Percentiles rank a stretch among this genome's conserved stretches.
Conservation (phyloP, 2,329 filamentous ascomycete genomes). For the Dothiorella sarmentorum region DNA sequence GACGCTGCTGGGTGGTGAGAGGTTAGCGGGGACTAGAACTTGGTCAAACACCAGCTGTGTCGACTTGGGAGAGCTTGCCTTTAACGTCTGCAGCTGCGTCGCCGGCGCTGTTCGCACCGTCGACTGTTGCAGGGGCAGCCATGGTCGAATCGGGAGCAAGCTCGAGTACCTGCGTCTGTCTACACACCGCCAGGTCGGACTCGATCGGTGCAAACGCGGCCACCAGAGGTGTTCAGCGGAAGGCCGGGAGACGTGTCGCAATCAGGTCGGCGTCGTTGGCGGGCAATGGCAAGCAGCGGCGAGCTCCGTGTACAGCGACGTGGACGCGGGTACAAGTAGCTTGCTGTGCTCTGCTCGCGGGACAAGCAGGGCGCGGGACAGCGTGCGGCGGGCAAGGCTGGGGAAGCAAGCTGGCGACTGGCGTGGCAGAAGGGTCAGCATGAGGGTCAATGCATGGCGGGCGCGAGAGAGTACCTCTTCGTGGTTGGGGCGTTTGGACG, state of each 20-base stretch:
- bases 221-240: background rate
- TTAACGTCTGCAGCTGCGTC: conserved; percentile 6
- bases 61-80: background rate
- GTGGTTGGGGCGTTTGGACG: conserved; percentile 5
- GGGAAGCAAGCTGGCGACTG: background rate
- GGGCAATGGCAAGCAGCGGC: background rate
- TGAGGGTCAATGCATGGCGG: conserved; percentile 10
- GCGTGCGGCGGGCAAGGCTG: background rate
- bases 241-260: background rate
- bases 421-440: conserved; percentile 5
- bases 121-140: conserved; percentile 14
- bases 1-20: background rate
- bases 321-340: conserved; percentile 3
- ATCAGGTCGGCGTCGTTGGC: background rate
- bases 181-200: conserved; percentile 7
- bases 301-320: conserved; percentile 2
- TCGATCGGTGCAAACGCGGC: background rate
- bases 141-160: background rate
- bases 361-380: conserved; percentile 6
- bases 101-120: conserved; percentile 10
- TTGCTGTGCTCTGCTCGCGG: background rate
- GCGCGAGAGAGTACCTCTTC: conserved; percentile 2
- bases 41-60: background rate
- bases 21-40: background rate
- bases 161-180: conserved; percentile 4